Evolutionary conservation across 2,329 filamentous ascomycete species (phyloP).

Genomic region (Saccharata proteae): DNA sequence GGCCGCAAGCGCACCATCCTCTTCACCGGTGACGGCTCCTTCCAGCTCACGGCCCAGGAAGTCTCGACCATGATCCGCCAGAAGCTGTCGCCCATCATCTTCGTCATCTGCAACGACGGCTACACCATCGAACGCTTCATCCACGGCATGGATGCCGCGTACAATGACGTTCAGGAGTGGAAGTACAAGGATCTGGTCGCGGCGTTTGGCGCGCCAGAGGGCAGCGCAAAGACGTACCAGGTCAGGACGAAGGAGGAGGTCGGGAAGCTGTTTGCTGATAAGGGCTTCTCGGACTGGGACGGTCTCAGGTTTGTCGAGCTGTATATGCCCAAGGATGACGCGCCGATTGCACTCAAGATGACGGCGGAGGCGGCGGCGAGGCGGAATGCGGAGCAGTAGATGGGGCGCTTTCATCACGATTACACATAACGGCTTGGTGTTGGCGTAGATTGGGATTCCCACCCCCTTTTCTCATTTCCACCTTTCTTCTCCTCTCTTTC

Average conservation of each 20-base stretch:
- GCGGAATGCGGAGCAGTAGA: conserved; percentile 48
- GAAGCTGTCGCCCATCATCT: conserved; percentile 64
- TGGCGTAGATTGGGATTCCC: too few relatives aligned
- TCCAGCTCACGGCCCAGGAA: conserved; percentile 77
- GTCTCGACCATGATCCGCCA: conserved; percentile 72
- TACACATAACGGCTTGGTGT: too few relatives aligned
- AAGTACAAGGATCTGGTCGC: conserved; percentile 55
- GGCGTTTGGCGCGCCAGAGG: conserved; percentile 52
- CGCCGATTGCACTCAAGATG: conserved; percentile 55
- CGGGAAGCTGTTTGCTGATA: conserved; percentile 50
- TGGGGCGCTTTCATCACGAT: too few relatives aligned
- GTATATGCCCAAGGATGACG: conserved; percentile 69
- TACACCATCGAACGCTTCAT: conserved; percentile 86
- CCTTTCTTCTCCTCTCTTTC: too few relatives aligned
- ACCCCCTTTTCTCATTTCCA: too few relatives aligned
- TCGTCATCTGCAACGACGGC: conserved; percentile 77
- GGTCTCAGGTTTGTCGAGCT: conserved; percentile 64
- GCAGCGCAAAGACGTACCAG: conserved; percentile 49
- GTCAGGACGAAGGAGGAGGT: conserved; percentile 60
- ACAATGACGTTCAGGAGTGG: conserved; percentile 75
- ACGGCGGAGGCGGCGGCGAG: conserved; percentile 60
- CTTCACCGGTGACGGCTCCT: conserved; percentile 79
- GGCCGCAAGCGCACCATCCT: conserved; percentile 56
- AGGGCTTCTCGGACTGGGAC: conserved; percentile 43
- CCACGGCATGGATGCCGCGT: conserved; percentile 65